These are phyloP conservation scores for Dothistroma pini DNA, from an alignment of 2,329 filamentous ascomycete genomes.

Conservation along the genomic window DNA sequence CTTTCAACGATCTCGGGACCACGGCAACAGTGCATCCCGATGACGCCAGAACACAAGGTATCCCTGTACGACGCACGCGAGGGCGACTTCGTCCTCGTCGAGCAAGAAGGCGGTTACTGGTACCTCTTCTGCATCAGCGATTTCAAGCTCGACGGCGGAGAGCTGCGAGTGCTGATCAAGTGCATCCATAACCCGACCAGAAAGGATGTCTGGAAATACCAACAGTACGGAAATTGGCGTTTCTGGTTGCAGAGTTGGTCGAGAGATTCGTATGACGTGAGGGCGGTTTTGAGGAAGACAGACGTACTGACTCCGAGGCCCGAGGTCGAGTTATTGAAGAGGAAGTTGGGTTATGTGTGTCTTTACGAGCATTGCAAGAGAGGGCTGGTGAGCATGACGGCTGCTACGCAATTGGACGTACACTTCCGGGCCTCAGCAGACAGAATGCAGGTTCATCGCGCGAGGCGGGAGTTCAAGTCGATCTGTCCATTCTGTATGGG, in stretches of 20 bases:
- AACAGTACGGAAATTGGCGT: slow-evolving; percentile 5
- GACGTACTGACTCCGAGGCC: slow-evolving; percentile 5
- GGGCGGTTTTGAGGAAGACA: background rate
- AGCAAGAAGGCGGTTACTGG: background rate
- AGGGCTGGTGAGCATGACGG: background rate
- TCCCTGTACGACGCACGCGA: background rate
- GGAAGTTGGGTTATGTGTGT: background rate
- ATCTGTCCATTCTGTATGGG: slow-evolving; percentile 12
- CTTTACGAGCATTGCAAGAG: slow-evolving; percentile 3
- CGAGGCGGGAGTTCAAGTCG: background rate
- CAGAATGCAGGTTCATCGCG: background rate
- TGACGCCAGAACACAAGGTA: slow-evolving; percentile 1
- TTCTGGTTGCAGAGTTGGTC: background rate
- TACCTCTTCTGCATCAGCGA: slow-evolving; percentile 1
- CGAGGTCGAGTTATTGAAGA: background rate
- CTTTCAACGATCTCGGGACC: background rate
- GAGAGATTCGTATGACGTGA: background rate
- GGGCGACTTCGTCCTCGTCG: slow-evolving; percentile 8
- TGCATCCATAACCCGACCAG: background rate
- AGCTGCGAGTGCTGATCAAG: background rate
- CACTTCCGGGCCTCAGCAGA: background rate
- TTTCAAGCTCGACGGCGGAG: background rate
- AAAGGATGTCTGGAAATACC: slow-evolving; percentile 2
- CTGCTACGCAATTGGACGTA: background rate
- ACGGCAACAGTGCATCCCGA: background rate